Percentiles rank a stretch among this genome's conserved stretches.
Conservation (phyloP, 164 flowering plant species). For the Vitis rotundifolia region DNA sequence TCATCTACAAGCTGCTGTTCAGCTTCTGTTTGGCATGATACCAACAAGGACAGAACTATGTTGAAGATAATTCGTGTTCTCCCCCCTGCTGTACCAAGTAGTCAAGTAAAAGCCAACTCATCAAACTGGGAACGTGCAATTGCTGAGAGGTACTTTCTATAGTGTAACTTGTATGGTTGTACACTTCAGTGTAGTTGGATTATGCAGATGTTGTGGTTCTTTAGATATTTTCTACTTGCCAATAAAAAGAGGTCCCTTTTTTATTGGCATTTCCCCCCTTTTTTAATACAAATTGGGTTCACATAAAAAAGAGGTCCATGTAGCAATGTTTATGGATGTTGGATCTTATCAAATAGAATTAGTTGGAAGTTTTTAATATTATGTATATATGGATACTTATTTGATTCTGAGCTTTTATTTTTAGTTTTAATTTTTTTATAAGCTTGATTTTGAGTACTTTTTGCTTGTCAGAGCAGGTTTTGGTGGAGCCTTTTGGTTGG, state of each 20-base stretch:
- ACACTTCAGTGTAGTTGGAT: too few species aligned
- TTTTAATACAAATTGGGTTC: too few species aligned
- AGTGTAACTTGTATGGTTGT: too few species aligned
- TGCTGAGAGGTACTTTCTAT: constrained; percentile 78
- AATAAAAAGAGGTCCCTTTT: too few species aligned
- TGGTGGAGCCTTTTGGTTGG: constrained; percentile 99
- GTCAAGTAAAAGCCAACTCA: constrained; percentile 70
- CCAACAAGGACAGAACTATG: constrained; percentile 66
- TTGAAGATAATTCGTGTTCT: constrained; percentile 92
- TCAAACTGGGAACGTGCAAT: constrained; percentile 97
- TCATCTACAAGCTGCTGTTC: constrained; percentile 98
- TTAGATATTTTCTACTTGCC: too few species aligned
- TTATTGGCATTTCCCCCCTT: too few species aligned
- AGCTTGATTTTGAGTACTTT: constrained; percentile 1
- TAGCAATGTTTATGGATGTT: too few species aligned
- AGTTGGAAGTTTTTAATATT: too few species aligned
- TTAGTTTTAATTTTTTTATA: constrained; percentile 3
- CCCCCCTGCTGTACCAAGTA: constrained; percentile 79
- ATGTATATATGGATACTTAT: too few species aligned
- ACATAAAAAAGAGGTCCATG: too few species aligned
- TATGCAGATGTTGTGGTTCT: too few species aligned
- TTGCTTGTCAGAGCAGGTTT: constrained; percentile 55
- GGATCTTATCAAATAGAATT: too few species aligned
- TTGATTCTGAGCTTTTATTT: background rate
- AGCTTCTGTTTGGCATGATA: constrained; percentile 95